Conservation (phyloP, 768 basidiomycete genomes). For the Amanita polypyramis region DNA sequence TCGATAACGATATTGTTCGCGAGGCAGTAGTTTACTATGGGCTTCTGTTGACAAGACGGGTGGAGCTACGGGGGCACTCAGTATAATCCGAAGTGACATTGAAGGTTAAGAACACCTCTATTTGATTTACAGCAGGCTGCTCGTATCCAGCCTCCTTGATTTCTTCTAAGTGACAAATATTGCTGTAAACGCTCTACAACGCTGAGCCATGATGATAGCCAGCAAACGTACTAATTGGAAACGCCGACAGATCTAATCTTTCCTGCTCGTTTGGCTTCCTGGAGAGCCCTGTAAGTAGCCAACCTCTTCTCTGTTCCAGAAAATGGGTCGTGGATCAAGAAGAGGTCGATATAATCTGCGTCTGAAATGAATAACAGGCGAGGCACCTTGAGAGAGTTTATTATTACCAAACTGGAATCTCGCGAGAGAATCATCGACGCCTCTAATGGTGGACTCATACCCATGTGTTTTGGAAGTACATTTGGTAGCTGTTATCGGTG, state of each 20-base stretch:
- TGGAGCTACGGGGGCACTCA: constrained; percentile 43
- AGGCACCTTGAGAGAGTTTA: neutral
- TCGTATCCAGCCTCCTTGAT: constrained; percentile 51
- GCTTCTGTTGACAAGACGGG: constrained; percentile 72
- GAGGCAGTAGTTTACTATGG: constrained; percentile 68
- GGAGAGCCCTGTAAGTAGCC: constrained; percentile 61
- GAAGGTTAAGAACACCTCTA: constrained; percentile 41
- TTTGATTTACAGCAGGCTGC: constrained; percentile 69
- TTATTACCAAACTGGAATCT: constrained; percentile 50
- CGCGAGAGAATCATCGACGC: constrained; percentile 52
- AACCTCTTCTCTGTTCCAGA: constrained; percentile 56
- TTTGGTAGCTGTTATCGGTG: constrained; percentile 48
- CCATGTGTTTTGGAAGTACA: constrained; percentile 46
- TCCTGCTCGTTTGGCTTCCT: constrained; percentile 50
- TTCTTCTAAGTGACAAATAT: constrained; percentile 65
- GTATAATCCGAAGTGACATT: neutral
- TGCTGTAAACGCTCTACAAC: constrained; percentile 26
- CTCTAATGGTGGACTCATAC: constrained; percentile 47
- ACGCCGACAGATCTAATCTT: constrained; percentile 71
- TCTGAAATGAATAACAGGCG: neutral
- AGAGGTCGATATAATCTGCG: constrained; percentile 46
- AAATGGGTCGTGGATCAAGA: constrained; percentile 67
- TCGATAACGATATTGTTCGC: constrained; percentile 50
- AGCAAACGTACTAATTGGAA: constrained; percentile 61
- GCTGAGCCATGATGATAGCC: neutral